Base-by-base conservation (phyloP, 768 basidiomycete species). In the Tephrocybe sp. region DNA sequence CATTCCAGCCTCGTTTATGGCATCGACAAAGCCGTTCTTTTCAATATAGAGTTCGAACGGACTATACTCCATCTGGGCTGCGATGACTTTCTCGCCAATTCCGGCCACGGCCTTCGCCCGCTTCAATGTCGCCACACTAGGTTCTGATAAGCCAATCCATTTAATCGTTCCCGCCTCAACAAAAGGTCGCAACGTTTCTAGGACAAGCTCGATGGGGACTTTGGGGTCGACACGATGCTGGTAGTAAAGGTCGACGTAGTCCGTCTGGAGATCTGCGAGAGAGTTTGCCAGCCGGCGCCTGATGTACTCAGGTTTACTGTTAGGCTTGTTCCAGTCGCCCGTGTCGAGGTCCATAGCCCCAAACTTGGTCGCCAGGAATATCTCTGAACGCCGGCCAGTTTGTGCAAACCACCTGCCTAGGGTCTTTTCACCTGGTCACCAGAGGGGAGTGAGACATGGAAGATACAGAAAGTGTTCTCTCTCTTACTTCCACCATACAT, bases 361-460 rank as follows among this genome's bases (percentile, higher is more conserved):
- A 9, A 61, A 66, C 52, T 87, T 86, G 16, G 83, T 84, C 2
- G 83, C 82, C 16, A 87, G 70, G 65, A 85, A 86, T 24, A 84
- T 80, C 27, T 79, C 67, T 16, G 67, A 54, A 22, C 79, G 67
- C 44, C 77, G 78, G 7, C 79, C 80, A 9, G 75, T 78, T 12
- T 67, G 65, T 52, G 74, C 71, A 61, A 83, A 78, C 79, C 79
- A 44, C 13, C 16, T 25, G 15, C 47, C 49, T 36, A 43, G 30
- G 12, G 47, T 7, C 25, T 30, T 39, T 44, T 55, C 54, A 9
- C 51, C 57, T 58, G 31, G n/a, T 16, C 4, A 39, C 2, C 8
- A 15, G 26, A 35, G 37, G 19, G 19, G 8, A 25, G 27, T n/a
- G 25, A 30, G n/a, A 11, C 57, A 70, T 72, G 27, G 77, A 53